Base-by-base conservation (phyloP, 768 basidiomycete species). In the Trametes meyenii region DNA sequence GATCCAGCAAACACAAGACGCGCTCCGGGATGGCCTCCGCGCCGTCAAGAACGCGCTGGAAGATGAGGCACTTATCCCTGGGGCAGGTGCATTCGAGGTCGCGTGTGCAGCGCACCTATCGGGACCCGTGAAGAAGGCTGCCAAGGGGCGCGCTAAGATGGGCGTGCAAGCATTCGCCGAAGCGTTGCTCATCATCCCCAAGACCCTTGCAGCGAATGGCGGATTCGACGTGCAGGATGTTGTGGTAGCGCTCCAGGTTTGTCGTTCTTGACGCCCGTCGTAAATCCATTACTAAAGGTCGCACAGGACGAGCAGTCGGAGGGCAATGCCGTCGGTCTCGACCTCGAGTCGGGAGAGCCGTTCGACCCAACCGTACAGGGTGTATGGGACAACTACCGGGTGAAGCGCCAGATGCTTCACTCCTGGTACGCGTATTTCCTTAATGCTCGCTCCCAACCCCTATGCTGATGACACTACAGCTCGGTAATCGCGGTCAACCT, bases 301-400 rank as follows among this genome's bases (percentile, higher is more conserved):
- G 10, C 14, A 10, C 17, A 94, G 88, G 96, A 98, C 58, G 97
- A 98, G 71, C 88, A 93, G 70, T 90, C 91, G 1, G 95, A 97
- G 65, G 95, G 94, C n/a, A 92, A 92, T 70, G 77, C 85, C 45
- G 96, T 96, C 64, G 97, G 97, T 16, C 74, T 99, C 63, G 93
- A 98, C 76, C 79, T 99, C 39, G 80, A 94, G 72, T 90, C 94
- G 17, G 97, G 97, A 53, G 94, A 97, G 74, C 95, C 96, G 1
- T 91, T 96, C 71, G 96, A 99, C 71, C 97, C 97, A 21, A 92
- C 92, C 11, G 88, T 93, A 5, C 91, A 95, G 71, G 97, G 97
- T 39, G 88, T 99, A 26, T 99, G 96, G 96, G 97, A 99, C 73
- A 98, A 98, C 77, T 98, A 97, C 73, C 83, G 97, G 66, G 97